phyloP scores from a whole-genome alignment of 2,329 filamentous ascomycete species.

The Ophiostoma angusticollis region DNA sequence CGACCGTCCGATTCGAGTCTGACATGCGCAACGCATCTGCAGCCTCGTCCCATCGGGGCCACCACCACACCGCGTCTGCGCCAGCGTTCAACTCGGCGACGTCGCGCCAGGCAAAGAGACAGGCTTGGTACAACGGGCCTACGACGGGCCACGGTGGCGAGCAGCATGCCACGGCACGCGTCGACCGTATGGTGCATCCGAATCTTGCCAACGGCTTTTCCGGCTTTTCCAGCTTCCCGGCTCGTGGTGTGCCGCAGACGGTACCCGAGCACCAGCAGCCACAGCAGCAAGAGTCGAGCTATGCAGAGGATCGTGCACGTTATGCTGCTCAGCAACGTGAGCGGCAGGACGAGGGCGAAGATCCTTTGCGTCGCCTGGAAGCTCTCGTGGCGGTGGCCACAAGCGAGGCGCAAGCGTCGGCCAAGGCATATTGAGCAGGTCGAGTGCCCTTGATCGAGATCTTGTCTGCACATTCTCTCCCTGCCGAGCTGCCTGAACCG shows the following conservation, averaged over 20 bases:
- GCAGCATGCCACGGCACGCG: conserved; percentile 22
- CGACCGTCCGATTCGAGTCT: conserved; percentile 41
- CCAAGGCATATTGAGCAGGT: conserved; percentile 12
- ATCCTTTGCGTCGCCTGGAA: conserved; percentile 10
- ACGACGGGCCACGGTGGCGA: conserved; percentile 2
- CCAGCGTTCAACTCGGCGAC: conserved; percentile 36
- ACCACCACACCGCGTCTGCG: conserved; percentile 49
- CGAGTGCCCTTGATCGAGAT: too few relatives aligned
- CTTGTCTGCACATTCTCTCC: too few relatives aligned
- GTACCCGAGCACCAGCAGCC: conserved; percentile 8
- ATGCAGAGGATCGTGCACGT: neutral
- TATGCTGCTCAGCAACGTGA: neutral
- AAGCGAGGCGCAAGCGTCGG: conserved; percentile 8
- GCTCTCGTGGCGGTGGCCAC: conserved; percentile 15
- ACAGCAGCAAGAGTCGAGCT: neutral
- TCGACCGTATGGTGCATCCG: conserved; percentile 45
- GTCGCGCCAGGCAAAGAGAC: conserved; percentile 49
- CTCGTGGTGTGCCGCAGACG: conserved; percentile 12
- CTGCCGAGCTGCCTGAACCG: too few relatives aligned
- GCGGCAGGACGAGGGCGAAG: neutral
- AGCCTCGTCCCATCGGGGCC: conserved; percentile 18
- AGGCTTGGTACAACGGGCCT: conserved; percentile 58
- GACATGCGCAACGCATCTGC: conserved; percentile 25
- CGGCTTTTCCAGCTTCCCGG: conserved; percentile 13
- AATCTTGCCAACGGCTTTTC: conserved; percentile 24